Evolutionary conservation across 768 basidiomycete genomes (phyloP).

Genomic region (Clavaria fumosa): DNA sequence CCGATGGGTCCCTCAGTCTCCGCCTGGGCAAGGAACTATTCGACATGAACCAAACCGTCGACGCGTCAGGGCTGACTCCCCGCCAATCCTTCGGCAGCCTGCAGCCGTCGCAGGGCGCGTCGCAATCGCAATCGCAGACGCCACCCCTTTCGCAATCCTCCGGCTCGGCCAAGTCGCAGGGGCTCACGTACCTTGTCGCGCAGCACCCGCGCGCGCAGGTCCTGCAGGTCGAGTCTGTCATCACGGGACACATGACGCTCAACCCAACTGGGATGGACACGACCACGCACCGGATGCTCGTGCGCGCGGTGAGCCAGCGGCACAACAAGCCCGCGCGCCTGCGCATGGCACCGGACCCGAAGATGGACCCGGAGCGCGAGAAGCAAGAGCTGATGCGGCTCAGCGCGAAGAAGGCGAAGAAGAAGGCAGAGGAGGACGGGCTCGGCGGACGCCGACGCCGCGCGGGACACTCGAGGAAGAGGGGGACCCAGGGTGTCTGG

Average conservation of each 20-base stretch:
- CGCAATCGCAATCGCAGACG: conserved; percentile 23
- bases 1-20: conserved; percentile 83
- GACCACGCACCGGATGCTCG: conserved; percentile 79
- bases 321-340: conserved; percentile 69
- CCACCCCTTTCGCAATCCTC: conserved; percentile 23
- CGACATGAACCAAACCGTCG: conserved; percentile 70
- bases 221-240: conserved; percentile 70
- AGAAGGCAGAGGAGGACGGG: conserved; percentile 35
- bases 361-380: conserved; percentile 60
- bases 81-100: conserved; percentile 37
- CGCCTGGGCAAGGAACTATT: conserved; percentile 89
- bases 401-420: conserved; percentile 48
- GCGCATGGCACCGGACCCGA: conserved; percentile 67
- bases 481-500: conserved; percentile 28
- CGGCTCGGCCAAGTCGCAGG: conserved; percentile 38
- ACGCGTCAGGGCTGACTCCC: conserved; percentile 54
- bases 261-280: conserved; percentile 85
- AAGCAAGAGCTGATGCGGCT: conserved; percentile 51
- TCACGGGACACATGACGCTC: conserved; percentile 72
- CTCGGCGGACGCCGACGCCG: conserved; percentile 33
- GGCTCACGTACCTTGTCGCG: conserved; percentile 78
- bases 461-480: conserved; percentile 21
- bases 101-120: conserved; percentile 10
- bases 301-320: conserved; percentile 72
- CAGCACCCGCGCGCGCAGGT: conserved; percentile 79